phyloP scores from a whole-genome alignment of 495 filamentous ascomycete genomes.

The Penicillium turbatum region DNA sequence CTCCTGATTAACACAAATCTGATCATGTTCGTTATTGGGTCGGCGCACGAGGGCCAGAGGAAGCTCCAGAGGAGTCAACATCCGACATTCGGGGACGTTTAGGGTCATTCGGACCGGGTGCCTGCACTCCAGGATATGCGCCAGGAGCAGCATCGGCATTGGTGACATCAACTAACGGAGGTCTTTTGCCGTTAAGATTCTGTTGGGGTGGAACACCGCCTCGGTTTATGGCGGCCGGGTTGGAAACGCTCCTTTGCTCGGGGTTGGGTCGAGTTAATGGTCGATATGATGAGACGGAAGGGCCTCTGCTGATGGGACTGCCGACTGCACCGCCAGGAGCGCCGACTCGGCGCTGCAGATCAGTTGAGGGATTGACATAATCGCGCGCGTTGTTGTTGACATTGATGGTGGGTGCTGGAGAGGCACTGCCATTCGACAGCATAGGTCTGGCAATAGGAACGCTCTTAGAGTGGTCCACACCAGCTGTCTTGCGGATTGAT shows the following conservation, averaged over 20 bases:
- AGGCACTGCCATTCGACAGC: constrained; percentile 20
- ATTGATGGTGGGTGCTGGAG: constrained; percentile 12
- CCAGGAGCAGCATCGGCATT: constrained; percentile 33
- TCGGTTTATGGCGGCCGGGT: constrained; percentile 16
- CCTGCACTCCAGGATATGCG: constrained; percentile 19
- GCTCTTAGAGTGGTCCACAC: constrained; percentile 75
- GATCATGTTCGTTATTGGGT: constrained; percentile 10
- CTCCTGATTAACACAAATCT: not conserved
- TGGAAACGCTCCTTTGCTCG: constrained; percentile 26
- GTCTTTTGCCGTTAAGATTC: constrained; percentile 42
- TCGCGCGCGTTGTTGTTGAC: constrained; percentile 31
- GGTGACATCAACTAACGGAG: constrained; percentile 50
- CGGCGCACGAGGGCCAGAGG: constrained; percentile 13
- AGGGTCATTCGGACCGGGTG: constrained; percentile 27
- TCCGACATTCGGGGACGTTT: constrained; percentile 33
- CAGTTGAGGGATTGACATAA: constrained; percentile 66
- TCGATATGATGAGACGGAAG: constrained; percentile 40
- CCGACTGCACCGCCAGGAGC: constrained; percentile 51
- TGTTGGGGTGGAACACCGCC: constrained; percentile 24
- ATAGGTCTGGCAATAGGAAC: constrained; percentile 56
- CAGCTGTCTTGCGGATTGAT: constrained; percentile 82
- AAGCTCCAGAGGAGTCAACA: constrained; percentile 10
- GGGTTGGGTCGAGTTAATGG: constrained; percentile 41
- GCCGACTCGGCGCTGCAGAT: constrained; percentile 66
- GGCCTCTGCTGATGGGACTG: constrained; percentile 38